A percentile compares a stretch with the other conserved stretches of the same genome.
Conservation (phyloP, 805 yeast genomes). For the Teunomyces kruisii region DNA sequence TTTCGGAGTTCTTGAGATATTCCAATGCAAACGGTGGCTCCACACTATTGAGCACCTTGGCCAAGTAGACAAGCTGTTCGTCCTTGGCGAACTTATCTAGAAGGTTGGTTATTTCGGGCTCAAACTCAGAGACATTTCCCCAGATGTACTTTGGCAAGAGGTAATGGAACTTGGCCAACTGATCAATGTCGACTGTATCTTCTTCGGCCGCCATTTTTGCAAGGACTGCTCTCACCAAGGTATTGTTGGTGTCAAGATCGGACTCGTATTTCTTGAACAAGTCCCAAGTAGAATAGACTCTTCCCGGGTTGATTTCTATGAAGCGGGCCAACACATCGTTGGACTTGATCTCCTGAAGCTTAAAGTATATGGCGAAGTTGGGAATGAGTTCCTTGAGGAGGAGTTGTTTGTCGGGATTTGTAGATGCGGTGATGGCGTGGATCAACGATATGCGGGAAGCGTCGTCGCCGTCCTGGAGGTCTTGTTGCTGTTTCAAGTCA, state of each 20-base stretch:
- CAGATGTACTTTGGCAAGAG: not conserved
- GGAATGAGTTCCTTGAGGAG: conserved; percentile 11
- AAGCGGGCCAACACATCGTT: conserved; percentile 18
- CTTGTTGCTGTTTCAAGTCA: not conserved
- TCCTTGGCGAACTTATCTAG: not conserved
- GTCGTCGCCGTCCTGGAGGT: conserved; percentile 2
- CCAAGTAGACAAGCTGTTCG: not conserved
- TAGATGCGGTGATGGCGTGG: conserved; percentile 8
- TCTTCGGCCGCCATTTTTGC: conserved; percentile 12
- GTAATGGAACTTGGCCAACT: conserved; percentile 21
- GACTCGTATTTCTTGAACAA: conserved; percentile 27
- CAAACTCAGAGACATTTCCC: not conserved
- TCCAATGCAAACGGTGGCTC: not conserved
- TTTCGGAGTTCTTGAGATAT: not conserved
- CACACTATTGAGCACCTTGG: not conserved
- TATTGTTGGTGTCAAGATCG: conserved; percentile 15
- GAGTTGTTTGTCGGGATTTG: conserved; percentile 7
- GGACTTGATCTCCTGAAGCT: not conserved
- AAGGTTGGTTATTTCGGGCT: not conserved
- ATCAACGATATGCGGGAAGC: conserved; percentile 6
- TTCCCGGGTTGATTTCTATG: conserved; percentile 49
- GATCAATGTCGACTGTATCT: conserved; percentile 28
- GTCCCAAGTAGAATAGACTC: conserved; percentile 52
- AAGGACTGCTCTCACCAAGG: not conserved
- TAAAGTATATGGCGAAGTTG: conserved; percentile 11